Base-by-base conservation (phyloP, 2,329 filamentous ascomycete species). In the Alternaria dauci region DNA sequence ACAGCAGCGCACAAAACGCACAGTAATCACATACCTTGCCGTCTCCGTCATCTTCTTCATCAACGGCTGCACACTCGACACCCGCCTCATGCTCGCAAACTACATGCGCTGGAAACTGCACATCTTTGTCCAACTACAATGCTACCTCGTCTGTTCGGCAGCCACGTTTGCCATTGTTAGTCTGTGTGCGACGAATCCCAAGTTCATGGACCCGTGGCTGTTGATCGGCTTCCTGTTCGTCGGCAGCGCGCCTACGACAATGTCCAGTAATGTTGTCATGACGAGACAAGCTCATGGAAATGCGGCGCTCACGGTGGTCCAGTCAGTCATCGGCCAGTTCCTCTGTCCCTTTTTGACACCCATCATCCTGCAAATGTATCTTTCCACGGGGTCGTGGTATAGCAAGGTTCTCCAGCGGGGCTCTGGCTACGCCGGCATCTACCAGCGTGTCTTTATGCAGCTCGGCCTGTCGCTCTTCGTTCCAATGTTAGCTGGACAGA, bases 231-330 rank as follows among this genome's bases (percentile, higher is more conserved):
- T 91, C 74, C 83, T 91, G 3, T 86, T 90, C 39, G 83, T 88
- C 2, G 85, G 87, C n/a, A 89, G 86, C 70, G 86, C 91, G 5
- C 89, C 90, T 1, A 92, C 90, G 0, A 92, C 90, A 0, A 90
- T 92, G 69, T 86, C 88, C 8, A 91, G 87, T 46, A 92, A 92
- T 73, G 88, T 91, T 8, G 88, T 92, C 41, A 91, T 92, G 89
- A 92, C 90, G 6, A 81, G 88, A 26, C 83, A 87, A 39, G 87
- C 90, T 0, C 87, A 89, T 38, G 90, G 90, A 5, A 90, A 92
- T 43, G 67, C 74, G 0, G 77, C 76, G 1, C 68, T 79, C 4
- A 78, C 76, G 0, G 72, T 80, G 0, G 88, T 91, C 32, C 89
- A 91, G 71, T 89, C 91, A 2, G 84, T 91, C 8, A 80, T 92